Conservation (phyloP, 2,329 filamentous ascomycete species). For the Cercospora sojina region DNA sequence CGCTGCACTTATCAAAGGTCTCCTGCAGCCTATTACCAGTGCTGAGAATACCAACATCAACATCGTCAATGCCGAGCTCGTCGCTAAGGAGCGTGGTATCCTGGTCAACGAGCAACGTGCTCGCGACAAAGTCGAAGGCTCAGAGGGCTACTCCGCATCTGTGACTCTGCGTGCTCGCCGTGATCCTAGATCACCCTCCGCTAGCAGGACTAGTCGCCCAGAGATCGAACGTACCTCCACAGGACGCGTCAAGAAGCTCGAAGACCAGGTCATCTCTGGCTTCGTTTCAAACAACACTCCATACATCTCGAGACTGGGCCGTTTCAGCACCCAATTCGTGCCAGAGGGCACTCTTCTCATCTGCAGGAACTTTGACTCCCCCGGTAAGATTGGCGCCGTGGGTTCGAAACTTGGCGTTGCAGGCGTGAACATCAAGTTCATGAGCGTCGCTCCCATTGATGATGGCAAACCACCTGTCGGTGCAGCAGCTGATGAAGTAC, state of each 20-base stretch:
- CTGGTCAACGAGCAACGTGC: slow-evolving; percentile 71
- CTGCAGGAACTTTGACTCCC: slow-evolving; percentile 76
- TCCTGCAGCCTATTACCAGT: slow-evolving; percentile 67
- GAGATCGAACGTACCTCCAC: slow-evolving; percentile 16
- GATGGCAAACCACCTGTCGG: slow-evolving; percentile 34
- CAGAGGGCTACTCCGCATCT: slow-evolving; percentile 65
- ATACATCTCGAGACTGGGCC: slow-evolving; percentile 70
- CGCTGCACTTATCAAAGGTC: slow-evolving; percentile 74
- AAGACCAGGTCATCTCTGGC: slow-evolving; percentile 61
- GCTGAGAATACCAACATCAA: slow-evolving; percentile 69
- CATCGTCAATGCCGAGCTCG: slow-evolving; percentile 75
- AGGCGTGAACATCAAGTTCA: slow-evolving; percentile 75
- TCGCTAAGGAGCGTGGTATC: slow-evolving; percentile 75
- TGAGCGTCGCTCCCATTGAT: slow-evolving; percentile 67
- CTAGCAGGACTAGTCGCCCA: slow-evolving; percentile 20
- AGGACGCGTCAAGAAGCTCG: slow-evolving; percentile 31
- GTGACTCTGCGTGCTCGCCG: slow-evolving; percentile 64
- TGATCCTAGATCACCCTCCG: slow-evolving; percentile 36
- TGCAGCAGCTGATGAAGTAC: slow-evolving; percentile 18
- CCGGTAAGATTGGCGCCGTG: slow-evolving; percentile 79
- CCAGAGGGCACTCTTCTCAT: slow-evolving; percentile 74
- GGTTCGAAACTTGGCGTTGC: slow-evolving; percentile 68
- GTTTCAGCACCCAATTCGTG: slow-evolving; percentile 71
- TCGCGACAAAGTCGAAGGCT: slow-evolving; percentile 56
- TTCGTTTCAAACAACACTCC: slow-evolving; percentile 64